Percentiles rank a stretch among this genome's conserved stretches.
Evolutionary conservation across 352 stramenopile species (phyloP).

Genomic region (Phytopythium ostracodes): DNA sequence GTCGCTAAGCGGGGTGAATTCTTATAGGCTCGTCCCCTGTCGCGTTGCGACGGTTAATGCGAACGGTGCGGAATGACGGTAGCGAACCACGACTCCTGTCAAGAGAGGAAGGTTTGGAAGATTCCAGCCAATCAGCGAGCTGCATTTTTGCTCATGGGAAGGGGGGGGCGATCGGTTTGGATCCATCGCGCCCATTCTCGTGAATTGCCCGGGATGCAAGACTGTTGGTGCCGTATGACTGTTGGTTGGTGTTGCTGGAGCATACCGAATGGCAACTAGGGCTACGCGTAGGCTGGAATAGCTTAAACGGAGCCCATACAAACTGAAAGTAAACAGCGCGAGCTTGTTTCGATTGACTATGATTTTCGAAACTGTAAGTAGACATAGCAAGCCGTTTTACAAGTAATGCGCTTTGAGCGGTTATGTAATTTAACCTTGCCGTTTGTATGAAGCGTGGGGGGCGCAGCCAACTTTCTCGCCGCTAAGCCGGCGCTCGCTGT

Average conservation of each 20-base stretch:
- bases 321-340: too few relatives aligned
- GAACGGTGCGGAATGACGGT: conserved; percentile 4
- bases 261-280: too few relatives aligned
- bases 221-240: not conserved
- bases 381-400: too few relatives aligned
- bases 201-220: not conserved
- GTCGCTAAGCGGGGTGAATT: not conserved
- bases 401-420: too few relatives aligned
- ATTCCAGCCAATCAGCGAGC: not conserved
- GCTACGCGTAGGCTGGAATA: too few relatives aligned
- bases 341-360: too few relatives aligned
- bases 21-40: not conserved
- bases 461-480: too few relatives aligned
- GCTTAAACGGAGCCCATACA: too few relatives aligned
- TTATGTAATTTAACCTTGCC: too few relatives aligned
- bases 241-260: not conserved
- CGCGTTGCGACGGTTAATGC: conserved; percentile 4
- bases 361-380: too few relatives aligned
- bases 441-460: too few relatives aligned
- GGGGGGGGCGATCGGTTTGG: conserved; percentile 1
- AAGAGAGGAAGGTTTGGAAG: conserved; percentile 4
- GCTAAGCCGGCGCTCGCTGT: too few relatives aligned
- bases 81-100: not conserved
- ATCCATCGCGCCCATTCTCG: not conserved
- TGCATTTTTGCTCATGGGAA: not conserved